Evolutionary conservation across 2,329 filamentous ascomycete genomes (phyloP).

Genomic region (Colletotrichum musicola): DNA sequence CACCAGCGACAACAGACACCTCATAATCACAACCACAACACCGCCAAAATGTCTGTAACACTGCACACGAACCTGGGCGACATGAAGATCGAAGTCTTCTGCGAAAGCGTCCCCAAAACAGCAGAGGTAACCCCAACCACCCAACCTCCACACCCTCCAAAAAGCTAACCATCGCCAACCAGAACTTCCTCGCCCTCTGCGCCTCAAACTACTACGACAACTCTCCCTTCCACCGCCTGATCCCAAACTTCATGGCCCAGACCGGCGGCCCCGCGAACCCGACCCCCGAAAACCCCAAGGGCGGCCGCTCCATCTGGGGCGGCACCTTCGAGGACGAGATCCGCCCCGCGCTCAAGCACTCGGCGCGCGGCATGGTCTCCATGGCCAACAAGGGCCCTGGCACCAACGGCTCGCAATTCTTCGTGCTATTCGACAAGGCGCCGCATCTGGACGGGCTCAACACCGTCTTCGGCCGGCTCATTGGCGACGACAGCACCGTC

Average conservation of each 20-base stretch:
- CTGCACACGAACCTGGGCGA: conserved; percentile 91
- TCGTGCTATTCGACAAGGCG: conserved; percentile 81
- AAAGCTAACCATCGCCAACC: conserved; percentile 37
- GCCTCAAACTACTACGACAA: conserved; percentile 81
- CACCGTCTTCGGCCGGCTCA: conserved; percentile 83
- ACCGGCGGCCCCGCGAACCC: conserved; percentile 73
- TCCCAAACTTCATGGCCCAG: conserved; percentile 85
- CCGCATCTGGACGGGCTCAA: conserved; percentile 87
- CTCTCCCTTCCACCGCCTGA: conserved; percentile 84
- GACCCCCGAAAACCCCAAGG: conserved; percentile 72
- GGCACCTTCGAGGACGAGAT: conserved; percentile 85
- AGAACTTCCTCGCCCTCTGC: conserved; percentile 91
- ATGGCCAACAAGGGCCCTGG: conserved; percentile 84
- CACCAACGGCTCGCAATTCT: conserved; percentile 86
- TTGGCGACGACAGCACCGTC: conserved; percentile 72
- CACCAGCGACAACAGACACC: neutral
- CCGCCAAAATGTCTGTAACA: conserved; percentile 70
- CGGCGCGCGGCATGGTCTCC: conserved; percentile 76
- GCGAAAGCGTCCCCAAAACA: conserved; percentile 92
- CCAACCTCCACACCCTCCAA: neutral
- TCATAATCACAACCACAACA: neutral
- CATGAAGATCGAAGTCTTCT: conserved; percentile 96
- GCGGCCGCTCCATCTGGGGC: conserved; percentile 80
- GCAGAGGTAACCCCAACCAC: conserved; percentile 72
- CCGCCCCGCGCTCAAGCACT: conserved; percentile 75